Conservation (phyloP, 2,329 filamentous ascomycete species). For the Ilyonectria mors-panacis region DNA sequence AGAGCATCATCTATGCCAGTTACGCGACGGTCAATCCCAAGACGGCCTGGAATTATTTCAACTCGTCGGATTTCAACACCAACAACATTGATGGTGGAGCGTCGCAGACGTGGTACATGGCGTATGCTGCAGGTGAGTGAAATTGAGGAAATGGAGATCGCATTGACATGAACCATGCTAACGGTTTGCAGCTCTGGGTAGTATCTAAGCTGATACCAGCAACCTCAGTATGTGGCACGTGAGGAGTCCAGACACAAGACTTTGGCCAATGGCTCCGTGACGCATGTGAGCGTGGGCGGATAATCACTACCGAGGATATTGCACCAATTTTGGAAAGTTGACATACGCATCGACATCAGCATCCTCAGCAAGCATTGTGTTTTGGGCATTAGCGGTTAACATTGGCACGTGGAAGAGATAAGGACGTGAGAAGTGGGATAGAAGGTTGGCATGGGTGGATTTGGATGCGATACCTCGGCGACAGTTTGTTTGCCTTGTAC, state of each 20-base stretch:
- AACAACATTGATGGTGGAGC: slow-evolving; percentile 86
- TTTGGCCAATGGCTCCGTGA: background rate
- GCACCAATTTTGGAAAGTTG: background rate
- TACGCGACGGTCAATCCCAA: slow-evolving; percentile 82
- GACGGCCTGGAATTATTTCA: slow-evolving; percentile 83
- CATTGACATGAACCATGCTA: slow-evolving; percentile 30
- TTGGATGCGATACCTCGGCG: slow-evolving; percentile 12
- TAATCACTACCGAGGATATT: background rate
- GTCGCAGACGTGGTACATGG: slow-evolving; percentile 87
- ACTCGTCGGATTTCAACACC: slow-evolving; percentile 73
- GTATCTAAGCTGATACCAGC: slow-evolving; percentile 21
- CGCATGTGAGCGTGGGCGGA: background rate
- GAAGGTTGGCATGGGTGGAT: slow-evolving; percentile 1
- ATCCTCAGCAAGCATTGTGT: background rate
- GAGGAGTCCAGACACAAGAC: background rate
- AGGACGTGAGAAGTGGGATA: slow-evolving; percentile 1
- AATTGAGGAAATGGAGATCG: background rate
- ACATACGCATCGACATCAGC: slow-evolving; percentile 1
- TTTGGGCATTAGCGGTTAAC: slow-evolving; percentile 8
- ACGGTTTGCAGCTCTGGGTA: slow-evolving; percentile 42
- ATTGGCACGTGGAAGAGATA: slow-evolving; percentile 4
- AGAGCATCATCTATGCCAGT: slow-evolving; percentile 87
- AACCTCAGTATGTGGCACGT: background rate
- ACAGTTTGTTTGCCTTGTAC: slow-evolving; percentile 26
- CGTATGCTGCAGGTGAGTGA: slow-evolving; percentile 79